These are phyloP conservation scores for Starmerella etchellsii DNA, from an alignment of 805 yeast genomes.

Conservation along the genomic window DNA sequence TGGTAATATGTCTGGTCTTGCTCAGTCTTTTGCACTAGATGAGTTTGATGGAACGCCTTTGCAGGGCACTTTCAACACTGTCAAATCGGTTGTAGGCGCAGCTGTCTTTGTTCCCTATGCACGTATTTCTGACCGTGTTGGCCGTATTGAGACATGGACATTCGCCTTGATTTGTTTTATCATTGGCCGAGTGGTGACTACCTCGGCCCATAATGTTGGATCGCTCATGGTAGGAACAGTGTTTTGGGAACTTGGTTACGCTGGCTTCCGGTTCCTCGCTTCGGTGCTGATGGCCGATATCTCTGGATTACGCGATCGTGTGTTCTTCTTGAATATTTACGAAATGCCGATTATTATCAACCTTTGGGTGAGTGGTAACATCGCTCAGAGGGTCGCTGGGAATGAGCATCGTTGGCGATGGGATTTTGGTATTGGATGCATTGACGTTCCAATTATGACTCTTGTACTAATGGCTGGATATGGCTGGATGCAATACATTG, in stretches of 20 bases:
- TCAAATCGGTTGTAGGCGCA: slow-evolving; percentile 44
- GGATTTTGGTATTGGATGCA: slow-evolving; percentile 73
- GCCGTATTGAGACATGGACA: slow-evolving; percentile 42
- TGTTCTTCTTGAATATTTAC: slow-evolving; percentile 49
- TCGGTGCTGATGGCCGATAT: slow-evolving; percentile 51
- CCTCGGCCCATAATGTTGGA: slow-evolving; percentile 46
- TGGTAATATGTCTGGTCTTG: slow-evolving; percentile 42
- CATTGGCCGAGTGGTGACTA: slow-evolving; percentile 52
- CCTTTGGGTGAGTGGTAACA: slow-evolving; percentile 63
- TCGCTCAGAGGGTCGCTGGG: slow-evolving; percentile 13
- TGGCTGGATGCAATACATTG: slow-evolving; percentile 44
- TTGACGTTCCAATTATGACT: slow-evolving; percentile 52
- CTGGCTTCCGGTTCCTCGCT: slow-evolving; percentile 47
- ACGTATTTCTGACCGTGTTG: slow-evolving; percentile 50
- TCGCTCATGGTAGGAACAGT: slow-evolving; percentile 55
- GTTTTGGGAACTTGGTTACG: slow-evolving; percentile 43
- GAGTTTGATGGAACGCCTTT: slow-evolving; percentile 44
- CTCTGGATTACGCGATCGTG: slow-evolving; percentile 58
- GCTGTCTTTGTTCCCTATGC: slow-evolving; percentile 56
- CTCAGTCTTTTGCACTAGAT: slow-evolving; percentile 43
- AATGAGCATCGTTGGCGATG: slow-evolving; percentile 41
- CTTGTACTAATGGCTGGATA: slow-evolving; percentile 44
- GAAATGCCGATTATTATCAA: slow-evolving; percentile 62
- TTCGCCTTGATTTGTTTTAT: slow-evolving; percentile 41
- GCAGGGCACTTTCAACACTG: slow-evolving; percentile 45